Base-by-base conservation (phyloP, 768 basidiomycete genomes). In the Boletus tomentosulus region DNA sequence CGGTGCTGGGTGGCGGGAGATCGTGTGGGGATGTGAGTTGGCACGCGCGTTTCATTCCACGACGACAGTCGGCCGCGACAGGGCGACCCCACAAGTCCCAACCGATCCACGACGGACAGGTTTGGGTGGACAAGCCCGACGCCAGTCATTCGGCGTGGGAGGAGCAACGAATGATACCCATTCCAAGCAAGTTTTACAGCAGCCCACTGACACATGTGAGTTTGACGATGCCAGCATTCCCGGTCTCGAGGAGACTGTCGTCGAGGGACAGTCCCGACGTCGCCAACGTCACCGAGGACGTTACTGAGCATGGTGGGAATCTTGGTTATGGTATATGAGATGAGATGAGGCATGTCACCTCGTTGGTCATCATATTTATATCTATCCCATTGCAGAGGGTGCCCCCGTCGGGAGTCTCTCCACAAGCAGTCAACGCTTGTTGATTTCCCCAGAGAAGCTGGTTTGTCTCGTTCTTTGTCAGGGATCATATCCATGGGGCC, bases 191-290 rank as follows among this genome's bases (percentile, higher is more conserved):
- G 43, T 44, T 44, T 44, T 43, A 41, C 22, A 37, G 39, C 39
- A 22, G 19, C 11, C 39, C 39, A 22, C 39, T 39, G 39, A 19
- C 6, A 33, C 31, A 12, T 1, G 31, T 22, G 19, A 24, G 34
- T 27, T 34, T 35, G n/a, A 35, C 33, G 34, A 19, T 34, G 9
- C 9, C 46, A 37, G 27, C 24, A 48, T 48, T 12, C 7, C 46
- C 22, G 46, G 46, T 48, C 44, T 45, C 44, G 44, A 46, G 44
- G 44, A 31, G 47, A 48, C 47, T 24, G 33, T 48, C 24, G 47
- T 35, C 33, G 15, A 25, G 24, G 34, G 16, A 6, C 16, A 9
- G 35, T 19, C 28, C 28, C 10, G 30, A 12, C 34, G 24, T 49
- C 6, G 38, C 37, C 28, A 19, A 19, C 19, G 19, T 19, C 19